Evolutionary conservation across 306 rosid genomes (phyloP).

Genomic region (Luffa acutangula): DNA sequence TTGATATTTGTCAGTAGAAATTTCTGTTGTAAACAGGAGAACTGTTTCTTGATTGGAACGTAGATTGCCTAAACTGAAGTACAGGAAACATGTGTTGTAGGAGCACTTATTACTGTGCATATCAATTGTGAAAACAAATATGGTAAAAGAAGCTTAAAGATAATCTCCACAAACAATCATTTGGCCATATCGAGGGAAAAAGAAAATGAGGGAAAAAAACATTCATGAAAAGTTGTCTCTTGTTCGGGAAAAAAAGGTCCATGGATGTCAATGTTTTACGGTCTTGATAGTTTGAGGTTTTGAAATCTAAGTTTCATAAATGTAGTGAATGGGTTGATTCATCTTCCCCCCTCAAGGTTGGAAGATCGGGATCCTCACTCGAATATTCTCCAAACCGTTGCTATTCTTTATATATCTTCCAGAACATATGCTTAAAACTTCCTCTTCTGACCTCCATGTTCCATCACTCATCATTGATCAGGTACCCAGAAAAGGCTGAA

Average conservation of each 20-base stretch:
- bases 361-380: neutral
- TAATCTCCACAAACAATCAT: neutral
- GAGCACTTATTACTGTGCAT: neutral
- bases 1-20: neutral
- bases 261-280: neutral
- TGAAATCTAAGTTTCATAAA: neutral
- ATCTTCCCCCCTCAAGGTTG: neutral
- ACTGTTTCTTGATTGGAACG: neutral
- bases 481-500: conserved; percentile 56
- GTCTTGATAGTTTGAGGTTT: neutral
- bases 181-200: neutral
- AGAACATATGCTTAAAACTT: neutral
- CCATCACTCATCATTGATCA: conserved; percentile 19
- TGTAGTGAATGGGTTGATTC: neutral
- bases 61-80: neutral
- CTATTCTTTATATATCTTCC: neutral
- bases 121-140: neutral
- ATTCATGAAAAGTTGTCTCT: too few relatives aligned
- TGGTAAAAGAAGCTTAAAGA: neutral
- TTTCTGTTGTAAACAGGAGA: neutral
- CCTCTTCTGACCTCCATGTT: conserved; percentile 5
- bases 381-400: neutral
- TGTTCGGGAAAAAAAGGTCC: neutral
- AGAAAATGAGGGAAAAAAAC: neutral
- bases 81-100: neutral